Base-by-base conservation (phyloP, 441 rosid species). In the Gossypium davidsonii region DNA sequence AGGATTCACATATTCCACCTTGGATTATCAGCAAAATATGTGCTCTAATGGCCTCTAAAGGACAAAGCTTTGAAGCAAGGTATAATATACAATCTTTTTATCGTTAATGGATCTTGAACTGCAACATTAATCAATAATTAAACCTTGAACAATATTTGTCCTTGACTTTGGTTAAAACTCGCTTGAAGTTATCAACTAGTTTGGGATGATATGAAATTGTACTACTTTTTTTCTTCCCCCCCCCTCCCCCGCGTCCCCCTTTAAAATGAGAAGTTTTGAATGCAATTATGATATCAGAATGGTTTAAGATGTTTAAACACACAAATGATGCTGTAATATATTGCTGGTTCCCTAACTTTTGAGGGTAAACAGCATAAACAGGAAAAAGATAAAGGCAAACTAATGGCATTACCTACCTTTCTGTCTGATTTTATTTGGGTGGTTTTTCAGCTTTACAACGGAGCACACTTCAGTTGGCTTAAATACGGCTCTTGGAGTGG, bases 11-110 rank as follows among this genome's bases (percentile, higher is more conserved):
- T 82, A 76, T 96, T 76, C 98, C 98, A 0, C 90, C 97, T 3
- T 96, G 99, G 99, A 91, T 90, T 65, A 71, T 92, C 65, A 84
- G 88, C 82, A 87, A 85, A 48, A 25, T 96, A 46, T 90, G 97
- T 80, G 79, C 90, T 9, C 73, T 83, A 62, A 74, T 90, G 67
- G 80, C 81, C 49, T 86, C 90, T 63, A 83, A 82, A 49, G 94
- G 87, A 34, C 84, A 76, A 56, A 78, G 77, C 81, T 93, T 91
- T 76, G 97, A 90, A 76, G 93, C 93, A 56, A 89, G 97, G 99
- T 93, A 84, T 78, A 64, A 3, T 63, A 77, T 69, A 14, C 74
- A 53, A 42, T 20, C 69, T 39, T 42, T 42, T 34, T 34, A 6
- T 34, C 8, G 5, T 31, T 31, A 61, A 34, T 15, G 42, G 23